Conservation (phyloP, 805 yeast species). For the Lipomyces yamanashiensis region DNA sequence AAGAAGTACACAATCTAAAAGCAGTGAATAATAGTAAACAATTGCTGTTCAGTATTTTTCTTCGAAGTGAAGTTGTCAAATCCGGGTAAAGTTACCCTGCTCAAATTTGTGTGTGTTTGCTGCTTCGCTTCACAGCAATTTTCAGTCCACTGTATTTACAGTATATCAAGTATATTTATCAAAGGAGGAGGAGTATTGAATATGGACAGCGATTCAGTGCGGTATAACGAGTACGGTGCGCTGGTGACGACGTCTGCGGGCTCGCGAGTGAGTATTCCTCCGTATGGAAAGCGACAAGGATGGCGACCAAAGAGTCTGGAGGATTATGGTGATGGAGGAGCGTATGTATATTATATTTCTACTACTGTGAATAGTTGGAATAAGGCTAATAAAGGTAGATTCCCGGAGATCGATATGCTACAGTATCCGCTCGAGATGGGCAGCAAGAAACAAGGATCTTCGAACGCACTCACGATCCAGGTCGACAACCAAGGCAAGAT, state of each 20-base stretch:
- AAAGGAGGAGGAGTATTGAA: not conserved
- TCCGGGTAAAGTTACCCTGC: slow-evolving; percentile 1
- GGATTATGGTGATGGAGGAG: slow-evolving; percentile 47
- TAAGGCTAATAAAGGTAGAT: slow-evolving; percentile 21
- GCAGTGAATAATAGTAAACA: not conserved
- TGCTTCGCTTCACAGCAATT: not conserved
- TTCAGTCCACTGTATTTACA: not conserved
- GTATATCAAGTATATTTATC: not conserved
- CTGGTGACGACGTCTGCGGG: slow-evolving; percentile 6
- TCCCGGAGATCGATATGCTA: slow-evolving; percentile 44
- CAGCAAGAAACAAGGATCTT: slow-evolving; percentile 22
- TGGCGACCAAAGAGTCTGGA: slow-evolving; percentile 41
- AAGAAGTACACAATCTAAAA: not conserved
- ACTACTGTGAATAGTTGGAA: not conserved
- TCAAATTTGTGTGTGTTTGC: not conserved
- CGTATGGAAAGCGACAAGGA: slow-evolving; percentile 40
- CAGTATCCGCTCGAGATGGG: slow-evolving; percentile 46
- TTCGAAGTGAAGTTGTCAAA: not conserved
- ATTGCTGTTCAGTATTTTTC: not conserved
- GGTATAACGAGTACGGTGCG: slow-evolving; percentile 29
- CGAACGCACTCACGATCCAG: slow-evolving; percentile 42
- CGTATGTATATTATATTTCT: slow-evolving; percentile 32
- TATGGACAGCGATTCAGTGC: slow-evolving; percentile 4
- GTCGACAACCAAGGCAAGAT: slow-evolving; percentile 43
- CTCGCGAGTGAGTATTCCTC: slow-evolving; percentile 26